phyloP scores from a whole-genome alignment of 2,329 filamentous ascomycete species.

The Thielaviopsis euricoi region DNA sequence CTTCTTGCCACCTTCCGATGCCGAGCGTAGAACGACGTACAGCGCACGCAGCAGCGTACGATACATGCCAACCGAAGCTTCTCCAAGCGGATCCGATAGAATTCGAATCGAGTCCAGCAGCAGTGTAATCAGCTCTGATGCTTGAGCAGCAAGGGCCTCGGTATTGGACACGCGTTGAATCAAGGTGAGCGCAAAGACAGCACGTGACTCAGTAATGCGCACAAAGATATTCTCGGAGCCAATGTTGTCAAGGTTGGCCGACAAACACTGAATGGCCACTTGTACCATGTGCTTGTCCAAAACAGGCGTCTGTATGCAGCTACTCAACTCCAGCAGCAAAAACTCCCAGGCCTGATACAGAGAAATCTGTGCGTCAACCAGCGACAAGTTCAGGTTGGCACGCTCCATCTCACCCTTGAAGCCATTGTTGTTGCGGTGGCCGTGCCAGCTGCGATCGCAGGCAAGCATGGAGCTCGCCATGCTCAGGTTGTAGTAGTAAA shows the following conservation, averaged over 20 bases:
- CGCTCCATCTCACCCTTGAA: slow-evolving; percentile 69
- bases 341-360: slow-evolving; percentile 84
- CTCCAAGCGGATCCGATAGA: slow-evolving; percentile 36
- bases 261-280: slow-evolving; percentile 61
- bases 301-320: slow-evolving; percentile 34
- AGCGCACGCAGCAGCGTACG: slow-evolving; percentile 70
- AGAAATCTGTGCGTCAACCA: slow-evolving; percentile 80
- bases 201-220: slow-evolving; percentile 56
- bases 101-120: slow-evolving; percentile 35
- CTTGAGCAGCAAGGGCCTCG: slow-evolving; percentile 31
- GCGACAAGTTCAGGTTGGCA: slow-evolving; percentile 78
- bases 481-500: slow-evolving; percentile 72
- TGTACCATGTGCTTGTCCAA: slow-evolving; percentile 56
- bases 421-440: slow-evolving; percentile 45
- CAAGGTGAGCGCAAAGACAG: slow-evolving; percentile 66
- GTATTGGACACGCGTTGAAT: slow-evolving; percentile 60
- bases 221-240: slow-evolving; percentile 71
- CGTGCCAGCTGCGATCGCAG: slow-evolving; percentile 65
- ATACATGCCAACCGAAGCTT: slow-evolving; percentile 51
- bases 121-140: slow-evolving; percentile 33
- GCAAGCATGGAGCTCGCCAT: slow-evolving; percentile 60
- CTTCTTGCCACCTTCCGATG: slow-evolving; percentile 22
- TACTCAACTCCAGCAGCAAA: slow-evolving; percentile 67
- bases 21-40: slow-evolving; percentile 62
- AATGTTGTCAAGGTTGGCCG: slow-evolving; percentile 55